phyloP scores from a whole-genome alignment of 73 alveolate genomes.

The Loxodes magnus region DNA sequence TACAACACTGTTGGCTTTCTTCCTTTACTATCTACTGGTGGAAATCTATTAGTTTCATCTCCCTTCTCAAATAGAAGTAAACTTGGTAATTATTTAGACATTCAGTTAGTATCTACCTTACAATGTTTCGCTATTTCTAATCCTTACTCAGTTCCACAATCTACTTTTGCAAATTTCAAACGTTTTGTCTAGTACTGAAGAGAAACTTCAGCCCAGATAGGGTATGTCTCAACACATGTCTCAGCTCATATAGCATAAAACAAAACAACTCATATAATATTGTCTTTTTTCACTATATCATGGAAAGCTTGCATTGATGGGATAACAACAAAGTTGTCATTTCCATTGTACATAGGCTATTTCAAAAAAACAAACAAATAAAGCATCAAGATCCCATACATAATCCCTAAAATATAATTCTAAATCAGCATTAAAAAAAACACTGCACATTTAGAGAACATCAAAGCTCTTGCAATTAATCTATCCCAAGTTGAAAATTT shows the following conservation, averaged over 20 bases:
- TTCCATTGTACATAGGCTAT: constrained; percentile 1
- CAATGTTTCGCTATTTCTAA: constrained; percentile 5
- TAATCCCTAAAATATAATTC: no score
- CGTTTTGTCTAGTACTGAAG: neutral
- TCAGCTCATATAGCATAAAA: neutral
- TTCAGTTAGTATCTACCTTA: neutral
- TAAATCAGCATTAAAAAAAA: no score
- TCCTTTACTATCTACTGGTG: constrained; percentile 9
- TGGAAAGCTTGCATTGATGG: neutral
- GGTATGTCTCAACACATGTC: neutral
- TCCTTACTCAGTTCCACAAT: neutral
- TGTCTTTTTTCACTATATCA: neutral
- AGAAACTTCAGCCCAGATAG: constrained; percentile 9
- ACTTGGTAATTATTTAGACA: constrained; percentile 5
- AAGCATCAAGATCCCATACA: neutral
- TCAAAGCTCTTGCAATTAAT: no score
- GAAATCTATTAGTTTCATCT: constrained; percentile 6
- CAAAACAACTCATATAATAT: neutral
- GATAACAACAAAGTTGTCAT: neutral
- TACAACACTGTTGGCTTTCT: neutral
- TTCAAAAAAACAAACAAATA: constrained; percentile 2
- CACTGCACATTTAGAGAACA: no score
- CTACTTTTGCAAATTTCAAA: constrained; percentile 2
- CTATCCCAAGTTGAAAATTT: no score
- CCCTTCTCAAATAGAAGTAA: constrained; percentile 4